A percentile compares a stretch with the other conserved stretches of the same genome.
Evolutionary conservation across 371 early-diverging fungal genomes (phyloP).

Genomic region (Haplosporangium sp.): DNA sequence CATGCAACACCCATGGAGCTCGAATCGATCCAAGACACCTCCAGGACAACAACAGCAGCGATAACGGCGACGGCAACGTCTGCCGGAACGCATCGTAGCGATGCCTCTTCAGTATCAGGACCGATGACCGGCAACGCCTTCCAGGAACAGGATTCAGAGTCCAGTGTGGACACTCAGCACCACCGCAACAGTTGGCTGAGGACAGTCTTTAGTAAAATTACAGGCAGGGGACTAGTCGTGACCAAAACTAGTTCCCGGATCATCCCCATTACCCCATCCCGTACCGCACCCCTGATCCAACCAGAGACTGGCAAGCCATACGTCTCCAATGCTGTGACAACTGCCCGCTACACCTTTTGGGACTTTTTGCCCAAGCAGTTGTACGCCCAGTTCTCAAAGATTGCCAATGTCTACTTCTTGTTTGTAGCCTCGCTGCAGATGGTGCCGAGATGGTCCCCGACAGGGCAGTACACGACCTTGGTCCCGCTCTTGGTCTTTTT

Average conservation of each 20-base stretch:
- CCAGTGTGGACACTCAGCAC: neutral
- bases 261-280: constrained; percentile 47
- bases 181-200: constrained; percentile 7
- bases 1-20: constrained; percentile 35
- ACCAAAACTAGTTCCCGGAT: constrained; percentile 22
- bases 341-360: constrained; percentile 87
- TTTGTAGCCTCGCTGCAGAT: constrained; percentile 83
- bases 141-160: constrained; percentile 13
- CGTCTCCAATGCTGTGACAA: constrained; percentile 76
- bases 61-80: constrained; percentile 7
- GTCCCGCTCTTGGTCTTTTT: constrained; percentile 87
- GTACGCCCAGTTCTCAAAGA: constrained; percentile 88
- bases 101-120: neutral
- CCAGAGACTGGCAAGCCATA: constrained; percentile 59
- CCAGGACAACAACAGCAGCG: constrained; percentile 2
- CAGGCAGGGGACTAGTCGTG: constrained; percentile 19
- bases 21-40: constrained; percentile 18
- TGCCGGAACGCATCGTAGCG: neutral
- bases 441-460: constrained; percentile 79
- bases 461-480: constrained; percentile 82
- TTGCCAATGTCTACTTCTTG: constrained; percentile 95
- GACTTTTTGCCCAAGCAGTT: constrained; percentile 91
- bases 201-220: constrained; percentile 11
- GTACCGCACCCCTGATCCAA: constrained; percentile 47
- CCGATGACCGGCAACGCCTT: constrained; percentile 8